Evolutionary conservation across 345 rosid species (phyloP).

Genomic region (Adansonia digitata): DNA sequence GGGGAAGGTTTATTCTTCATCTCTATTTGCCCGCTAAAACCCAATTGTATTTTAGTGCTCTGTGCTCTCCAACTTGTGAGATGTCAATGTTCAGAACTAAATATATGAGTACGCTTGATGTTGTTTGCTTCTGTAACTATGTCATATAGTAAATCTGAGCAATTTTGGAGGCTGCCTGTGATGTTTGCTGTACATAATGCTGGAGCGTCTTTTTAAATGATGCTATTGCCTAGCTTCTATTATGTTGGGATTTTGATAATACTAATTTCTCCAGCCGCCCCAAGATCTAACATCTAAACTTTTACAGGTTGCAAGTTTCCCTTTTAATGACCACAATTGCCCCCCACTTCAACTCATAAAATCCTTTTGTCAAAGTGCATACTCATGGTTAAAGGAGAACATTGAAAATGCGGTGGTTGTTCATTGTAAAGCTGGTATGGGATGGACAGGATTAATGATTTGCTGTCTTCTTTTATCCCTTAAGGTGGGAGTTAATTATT

Average conservation of each 20-base stretch:
- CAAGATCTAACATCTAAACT: slow-evolving; percentile 17
- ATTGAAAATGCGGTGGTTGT: slow-evolving; percentile 92
- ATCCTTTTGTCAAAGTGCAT: slow-evolving; percentile 90
- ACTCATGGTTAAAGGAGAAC: slow-evolving; percentile 90
- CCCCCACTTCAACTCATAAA: slow-evolving; percentile 78
- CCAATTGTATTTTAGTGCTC: neutral
- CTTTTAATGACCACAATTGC: slow-evolving; percentile 92
- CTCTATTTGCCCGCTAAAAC: neutral
- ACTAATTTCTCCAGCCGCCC: slow-evolving; percentile 13
- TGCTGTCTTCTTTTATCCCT: slow-evolving; percentile 86
- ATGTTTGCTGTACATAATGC: neutral
- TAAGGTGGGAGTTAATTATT: slow-evolving; percentile 41
- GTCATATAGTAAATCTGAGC: neutral
- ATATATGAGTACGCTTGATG: neutral
- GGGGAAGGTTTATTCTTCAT: slow-evolving; percentile 62
- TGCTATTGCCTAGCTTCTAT: neutral
- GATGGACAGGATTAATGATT: slow-evolving; percentile 91
- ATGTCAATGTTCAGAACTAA: neutral
- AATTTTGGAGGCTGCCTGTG: neutral
- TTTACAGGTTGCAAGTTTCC: slow-evolving; percentile 82
- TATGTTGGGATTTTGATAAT: neutral
- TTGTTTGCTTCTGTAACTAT: neutral
- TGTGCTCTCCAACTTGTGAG: neutral
- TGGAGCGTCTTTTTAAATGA: neutral
- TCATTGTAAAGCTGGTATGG: slow-evolving; percentile 97